Conservation (phyloP, 345 rosid genomes). For the Salix dunnii region DNA sequence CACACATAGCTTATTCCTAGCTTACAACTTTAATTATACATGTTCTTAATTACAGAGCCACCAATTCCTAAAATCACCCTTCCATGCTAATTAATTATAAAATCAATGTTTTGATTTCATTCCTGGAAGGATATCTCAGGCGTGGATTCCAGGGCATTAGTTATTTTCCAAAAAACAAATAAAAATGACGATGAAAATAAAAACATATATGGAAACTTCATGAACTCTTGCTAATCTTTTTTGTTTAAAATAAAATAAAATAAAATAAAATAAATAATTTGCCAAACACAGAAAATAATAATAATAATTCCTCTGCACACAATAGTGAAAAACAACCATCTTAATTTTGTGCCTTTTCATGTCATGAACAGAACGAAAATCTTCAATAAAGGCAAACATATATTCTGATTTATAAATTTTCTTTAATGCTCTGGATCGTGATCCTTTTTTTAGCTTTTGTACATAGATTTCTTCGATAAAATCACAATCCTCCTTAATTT, state of each 20-base stretch:
- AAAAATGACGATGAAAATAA: not conserved
- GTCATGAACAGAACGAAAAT: not conserved
- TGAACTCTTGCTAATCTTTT: not conserved
- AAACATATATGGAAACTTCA: not conserved
- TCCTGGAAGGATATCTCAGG: constrained; percentile 4
- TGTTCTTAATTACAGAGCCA: not conserved
- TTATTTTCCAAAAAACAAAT: too few relatives aligned
- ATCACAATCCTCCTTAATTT: not conserved
- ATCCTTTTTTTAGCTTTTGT: not conserved
- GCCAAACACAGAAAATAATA: not conserved
- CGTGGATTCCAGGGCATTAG: not conserved
- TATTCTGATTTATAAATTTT: not conserved
- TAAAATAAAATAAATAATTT: not conserved
- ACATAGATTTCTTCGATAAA: constrained; percentile 10
- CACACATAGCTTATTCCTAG: not conserved
- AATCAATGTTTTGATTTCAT: not conserved
- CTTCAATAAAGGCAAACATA: not conserved
- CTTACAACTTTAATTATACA: not conserved
- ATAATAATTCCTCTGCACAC: not conserved
- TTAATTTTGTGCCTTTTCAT: not conserved
- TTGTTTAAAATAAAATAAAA: not conserved
- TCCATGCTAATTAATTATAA: too few relatives aligned
- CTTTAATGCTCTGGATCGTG: constrained; percentile 1
- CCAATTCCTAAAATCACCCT: not conserved
- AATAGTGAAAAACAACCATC: not conserved